Evolutionary conservation across 306 rosid species (phyloP), one percentile per base, ranked within the genome.

Genomic region (Chamaecrista fasciculata): DNA sequence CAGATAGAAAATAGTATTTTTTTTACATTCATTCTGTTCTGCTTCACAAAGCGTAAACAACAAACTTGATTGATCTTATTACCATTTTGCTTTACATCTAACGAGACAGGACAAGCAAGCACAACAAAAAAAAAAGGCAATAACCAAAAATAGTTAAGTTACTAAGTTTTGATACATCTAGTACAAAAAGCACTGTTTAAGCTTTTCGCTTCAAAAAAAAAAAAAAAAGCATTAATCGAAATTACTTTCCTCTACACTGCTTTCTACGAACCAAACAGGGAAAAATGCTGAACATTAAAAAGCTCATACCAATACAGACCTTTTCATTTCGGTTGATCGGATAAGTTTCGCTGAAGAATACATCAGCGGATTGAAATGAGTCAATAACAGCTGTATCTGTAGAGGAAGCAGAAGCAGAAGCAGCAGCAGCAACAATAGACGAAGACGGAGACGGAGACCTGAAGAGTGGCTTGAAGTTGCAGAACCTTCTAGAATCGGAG

Each of bases 291-390:
- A n/a, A n/a, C n/a, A n/a, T n/a, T n/a, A 2, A 5, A 28, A 26
- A 24, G 42, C 1, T n/a, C n/a, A n/a, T n/a, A n/a, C n/a, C n/a
- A n/a, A n/a, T n/a, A n/a, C n/a, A 42, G 64, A 95, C 99, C 97
- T 62, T 52, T 56, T 83, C 73, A 25, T 68, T 77, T 51, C 84
- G 79, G 51, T 53, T 79, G 62, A 91, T 75, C 36, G 87, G 89
- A 66, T 86, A 86, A 46, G 86, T 85, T 64, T 80, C 71, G 40
- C 58, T 72, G 73, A 78, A 81, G 37, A 76, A 48, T n/a, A 79
- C 74, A 39, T 67, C 86, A 5, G 69, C 26, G 6, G 91, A 84
- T 18, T 82, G 83, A 25, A 73, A 67, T 12, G 88, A 16, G 46
- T 83, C 86, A 2, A 77, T 75, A 15, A 78, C 44, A 39, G 84